Conservation (phyloP, 208 protist genomes). For the Trypanosoma boissoni region DNA sequence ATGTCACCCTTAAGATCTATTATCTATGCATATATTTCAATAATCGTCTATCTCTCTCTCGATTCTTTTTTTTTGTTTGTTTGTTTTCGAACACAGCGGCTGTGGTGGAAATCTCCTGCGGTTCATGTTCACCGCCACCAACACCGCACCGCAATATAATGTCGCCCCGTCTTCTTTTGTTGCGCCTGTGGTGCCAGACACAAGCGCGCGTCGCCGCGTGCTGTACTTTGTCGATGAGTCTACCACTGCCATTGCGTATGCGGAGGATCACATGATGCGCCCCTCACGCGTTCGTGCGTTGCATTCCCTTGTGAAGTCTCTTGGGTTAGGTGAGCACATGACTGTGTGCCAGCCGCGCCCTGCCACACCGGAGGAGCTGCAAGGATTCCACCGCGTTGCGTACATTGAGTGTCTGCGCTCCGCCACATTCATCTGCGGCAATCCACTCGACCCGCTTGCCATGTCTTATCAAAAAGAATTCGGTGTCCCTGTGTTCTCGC, state of each 20-base stretch:
- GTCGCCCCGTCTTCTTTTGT: too few relatives aligned
- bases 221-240: conserved; percentile 77
- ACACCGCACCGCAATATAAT: too few relatives aligned
- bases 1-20: too few relatives aligned
- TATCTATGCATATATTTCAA: too few relatives aligned
- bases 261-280: conserved; percentile 74
- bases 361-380: conserved; percentile 59
- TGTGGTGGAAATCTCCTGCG: too few relatives aligned
- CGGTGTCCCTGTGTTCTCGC: conserved; percentile 57
- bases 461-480: conserved; percentile 81
- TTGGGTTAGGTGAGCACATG: conserved; percentile 61
- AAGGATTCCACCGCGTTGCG: conserved; percentile 57
- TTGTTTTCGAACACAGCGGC: too few relatives aligned
- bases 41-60: neutral
- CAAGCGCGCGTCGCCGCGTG: conserved; percentile 32
- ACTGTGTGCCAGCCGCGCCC: conserved; percentile 53
- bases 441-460: conserved; percentile 51
- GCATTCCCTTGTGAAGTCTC: conserved; percentile 69
- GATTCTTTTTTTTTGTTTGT: neutral
- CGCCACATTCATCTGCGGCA: conserved; percentile 58
- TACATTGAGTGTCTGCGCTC: conserved; percentile 73
- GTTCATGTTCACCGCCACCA: too few relatives aligned
- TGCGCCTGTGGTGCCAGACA: too few relatives aligned
- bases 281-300: conserved; percentile 64
- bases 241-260: conserved; percentile 66